Conservation (phyloP, 2,329 filamentous ascomycete species). For the Arthrobotrys musiformis region DNA sequence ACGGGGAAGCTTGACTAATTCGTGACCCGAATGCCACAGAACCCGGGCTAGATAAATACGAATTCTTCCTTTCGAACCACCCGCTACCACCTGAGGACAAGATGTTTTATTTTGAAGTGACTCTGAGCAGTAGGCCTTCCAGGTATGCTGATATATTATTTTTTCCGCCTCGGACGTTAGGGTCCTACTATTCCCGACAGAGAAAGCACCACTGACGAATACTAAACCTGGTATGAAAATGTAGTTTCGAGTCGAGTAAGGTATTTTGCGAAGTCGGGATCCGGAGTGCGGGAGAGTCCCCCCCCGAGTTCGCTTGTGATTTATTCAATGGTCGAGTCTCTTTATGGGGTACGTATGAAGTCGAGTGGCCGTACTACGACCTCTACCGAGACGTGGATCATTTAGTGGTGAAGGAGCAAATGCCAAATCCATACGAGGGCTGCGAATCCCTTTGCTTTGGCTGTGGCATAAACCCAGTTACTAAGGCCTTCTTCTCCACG, state of each 20-base stretch:
- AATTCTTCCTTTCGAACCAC: background rate
- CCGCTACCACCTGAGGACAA: constrained; percentile 6
- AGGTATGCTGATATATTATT: background rate
- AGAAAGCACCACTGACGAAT: no score
- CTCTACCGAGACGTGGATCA: background rate
- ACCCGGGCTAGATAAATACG: background rate
- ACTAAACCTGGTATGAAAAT: background rate
- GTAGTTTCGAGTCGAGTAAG: background rate
- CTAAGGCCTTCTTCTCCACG: background rate
- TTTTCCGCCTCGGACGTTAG: background rate
- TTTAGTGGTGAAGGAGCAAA: background rate
- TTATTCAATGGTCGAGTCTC: background rate
- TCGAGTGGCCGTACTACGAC: background rate
- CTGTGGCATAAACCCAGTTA: constrained; percentile 1
- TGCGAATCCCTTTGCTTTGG: background rate
- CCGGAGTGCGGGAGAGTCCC: no score
- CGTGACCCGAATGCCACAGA: background rate
- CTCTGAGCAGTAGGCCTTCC: background rate
- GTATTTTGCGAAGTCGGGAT: background rate
- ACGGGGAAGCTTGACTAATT: no score
- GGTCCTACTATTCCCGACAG: background rate
- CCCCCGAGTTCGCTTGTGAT: background rate
- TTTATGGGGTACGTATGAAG: background rate
- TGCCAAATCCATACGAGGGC: background rate
- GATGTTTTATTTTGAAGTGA: constrained; percentile 29